A percentile compares a stretch with the other conserved stretches of the same genome.
phyloP scores from a whole-genome alignment of 371 early-diverging fungal genomes.

The Nematocida sp. region DNA sequence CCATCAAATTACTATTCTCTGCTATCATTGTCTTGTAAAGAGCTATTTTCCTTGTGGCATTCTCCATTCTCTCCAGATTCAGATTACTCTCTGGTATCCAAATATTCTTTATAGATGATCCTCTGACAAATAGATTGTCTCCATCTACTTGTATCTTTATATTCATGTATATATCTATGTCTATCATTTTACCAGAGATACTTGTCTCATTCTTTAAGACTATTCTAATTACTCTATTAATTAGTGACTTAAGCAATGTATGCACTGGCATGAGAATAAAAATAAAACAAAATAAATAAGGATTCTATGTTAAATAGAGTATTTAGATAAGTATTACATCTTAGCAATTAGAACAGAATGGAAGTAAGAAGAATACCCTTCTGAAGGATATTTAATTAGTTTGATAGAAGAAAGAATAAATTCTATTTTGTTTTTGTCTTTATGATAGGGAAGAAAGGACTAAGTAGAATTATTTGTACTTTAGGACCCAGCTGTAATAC shows the following conservation, averaged over 20 bases:
- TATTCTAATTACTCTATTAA: slow-evolving; percentile 9
- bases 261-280: slow-evolving; percentile 17
- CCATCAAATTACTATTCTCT: background rate
- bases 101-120: slow-evolving; percentile 19
- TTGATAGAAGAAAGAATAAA: too few relatives aligned
- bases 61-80: slow-evolving; percentile 13
- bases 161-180: slow-evolving; percentile 40
- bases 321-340: too few relatives aligned
- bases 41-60: slow-evolving; percentile 27
- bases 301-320: too few relatives aligned
- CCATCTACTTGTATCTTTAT: slow-evolving; percentile 16
- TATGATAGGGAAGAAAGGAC: background rate
- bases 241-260: slow-evolving; percentile 36
- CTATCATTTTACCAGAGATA: slow-evolving; percentile 10
- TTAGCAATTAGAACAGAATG: too few relatives aligned
- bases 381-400: too few relatives aligned
- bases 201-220: slow-evolving; percentile 7
- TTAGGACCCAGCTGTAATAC: slow-evolving; percentile 54
- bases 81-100: slow-evolving; percentile 38
- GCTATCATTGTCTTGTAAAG: slow-evolving; percentile 14
- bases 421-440: background rate
- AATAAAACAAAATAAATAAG: too few relatives aligned
- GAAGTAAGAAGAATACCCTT: too few relatives aligned
- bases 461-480: slow-evolving; percentile 62
- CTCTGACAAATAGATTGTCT: slow-evolving; percentile 21